Conservation (phyloP, 257 asterid species). For the Scutellaria minor region DNA sequence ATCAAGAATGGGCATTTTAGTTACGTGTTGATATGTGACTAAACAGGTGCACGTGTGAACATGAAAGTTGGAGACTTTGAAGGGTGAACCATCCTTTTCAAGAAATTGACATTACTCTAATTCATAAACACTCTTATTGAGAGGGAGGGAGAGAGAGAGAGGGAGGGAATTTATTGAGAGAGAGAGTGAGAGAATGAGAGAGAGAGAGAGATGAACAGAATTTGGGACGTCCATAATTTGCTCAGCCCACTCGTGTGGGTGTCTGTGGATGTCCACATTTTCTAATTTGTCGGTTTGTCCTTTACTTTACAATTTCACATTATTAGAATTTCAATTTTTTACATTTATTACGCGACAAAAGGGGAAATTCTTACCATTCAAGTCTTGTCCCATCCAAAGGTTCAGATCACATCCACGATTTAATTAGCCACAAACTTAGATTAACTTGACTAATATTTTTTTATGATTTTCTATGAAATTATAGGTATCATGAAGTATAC, state of each 20-base stretch:
- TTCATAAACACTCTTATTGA: background rate
- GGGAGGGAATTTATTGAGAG: background rate
- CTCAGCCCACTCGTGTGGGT: conserved; percentile 37
- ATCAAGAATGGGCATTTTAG: conserved; percentile 24
- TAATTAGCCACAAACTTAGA: background rate
- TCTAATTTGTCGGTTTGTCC: conserved; percentile 34
- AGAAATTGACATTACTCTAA: conserved; percentile 37
- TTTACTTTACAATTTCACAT: background rate
- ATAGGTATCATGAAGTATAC: background rate
- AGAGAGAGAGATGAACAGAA: too few species aligned
- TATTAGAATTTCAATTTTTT: background rate
- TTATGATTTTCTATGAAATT: too few species aligned
- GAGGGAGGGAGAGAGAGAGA: too few species aligned
- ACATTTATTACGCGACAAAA: background rate
- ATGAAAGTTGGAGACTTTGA: conserved; percentile 39
- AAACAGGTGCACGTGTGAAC: conserved; percentile 53
- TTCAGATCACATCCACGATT: background rate
- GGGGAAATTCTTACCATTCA: conserved; percentile 2
- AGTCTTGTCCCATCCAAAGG: conserved; percentile 4
- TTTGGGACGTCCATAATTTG: too few species aligned
- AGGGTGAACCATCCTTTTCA: conserved; percentile 44
- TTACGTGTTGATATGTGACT: conserved; percentile 17
- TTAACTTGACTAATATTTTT: background rate
- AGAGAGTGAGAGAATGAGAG: too few species aligned
- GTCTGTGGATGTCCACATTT: conserved; percentile 28